Evolutionary conservation across 2,329 filamentous ascomycete genomes (phyloP).

Genomic region (Exophiala sideris): DNA sequence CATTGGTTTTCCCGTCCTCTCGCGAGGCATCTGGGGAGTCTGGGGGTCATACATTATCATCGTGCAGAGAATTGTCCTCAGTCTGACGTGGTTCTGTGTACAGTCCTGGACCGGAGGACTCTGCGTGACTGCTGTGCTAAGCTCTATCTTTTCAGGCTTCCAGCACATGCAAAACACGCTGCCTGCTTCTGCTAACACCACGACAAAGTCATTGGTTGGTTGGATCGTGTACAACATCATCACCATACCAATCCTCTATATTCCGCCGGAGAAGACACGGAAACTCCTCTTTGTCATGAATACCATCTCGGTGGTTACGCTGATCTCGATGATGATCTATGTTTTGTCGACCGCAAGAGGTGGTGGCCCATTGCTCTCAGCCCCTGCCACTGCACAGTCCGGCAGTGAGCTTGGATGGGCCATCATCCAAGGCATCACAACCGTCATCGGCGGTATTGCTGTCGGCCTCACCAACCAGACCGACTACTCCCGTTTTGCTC

Average conservation of each 20-base stretch:
- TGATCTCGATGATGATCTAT: slow-evolving; percentile 33
- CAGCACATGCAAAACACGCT: slow-evolving; percentile 36
- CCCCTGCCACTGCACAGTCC: slow-evolving; percentile 17
- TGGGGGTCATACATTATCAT: slow-evolving; percentile 41
- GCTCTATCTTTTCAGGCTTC: slow-evolving; percentile 35
- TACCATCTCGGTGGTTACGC: slow-evolving; percentile 26
- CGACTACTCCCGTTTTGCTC: slow-evolving; percentile 38
- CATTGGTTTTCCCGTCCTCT: slow-evolving; percentile 43
- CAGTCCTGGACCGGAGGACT: slow-evolving; percentile 39
- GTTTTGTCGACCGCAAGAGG: slow-evolving; percentile 34
- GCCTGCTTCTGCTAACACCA: slow-evolving; percentile 33
- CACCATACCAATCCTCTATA: slow-evolving; percentile 41
- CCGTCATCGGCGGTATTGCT: slow-evolving; percentile 33
- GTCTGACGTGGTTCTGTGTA: slow-evolving; percentile 34
- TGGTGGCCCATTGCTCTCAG: slow-evolving; percentile 32
- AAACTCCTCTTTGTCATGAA: slow-evolving; percentile 32
- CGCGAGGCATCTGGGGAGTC: slow-evolving; percentile 43
- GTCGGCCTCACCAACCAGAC: slow-evolving; percentile 34
- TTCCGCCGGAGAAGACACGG: slow-evolving; percentile 43
- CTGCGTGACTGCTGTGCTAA: slow-evolving; percentile 33
- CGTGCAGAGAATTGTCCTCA: slow-evolving; percentile 41
- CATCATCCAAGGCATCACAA: slow-evolving; percentile 30
- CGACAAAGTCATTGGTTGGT: slow-evolving; percentile 36
- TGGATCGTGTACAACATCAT: slow-evolving; percentile 38
- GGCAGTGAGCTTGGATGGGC: slow-evolving; percentile 21